phyloP scores from a whole-genome alignment of 768 basidiomycete species.

The Xerocomellus amylosporus region DNA sequence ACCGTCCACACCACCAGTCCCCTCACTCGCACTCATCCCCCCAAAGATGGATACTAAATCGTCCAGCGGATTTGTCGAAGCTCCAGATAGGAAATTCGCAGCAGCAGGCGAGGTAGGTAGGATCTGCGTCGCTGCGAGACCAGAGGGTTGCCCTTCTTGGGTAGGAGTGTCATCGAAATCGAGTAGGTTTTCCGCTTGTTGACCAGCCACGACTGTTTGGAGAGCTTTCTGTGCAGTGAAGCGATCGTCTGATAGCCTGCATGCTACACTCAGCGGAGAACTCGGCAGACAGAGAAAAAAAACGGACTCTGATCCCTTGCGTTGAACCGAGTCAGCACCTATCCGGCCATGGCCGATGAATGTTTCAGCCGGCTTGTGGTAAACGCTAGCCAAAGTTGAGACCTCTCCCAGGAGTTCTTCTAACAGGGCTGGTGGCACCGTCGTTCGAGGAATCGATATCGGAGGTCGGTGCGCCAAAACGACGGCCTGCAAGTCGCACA shows the following conservation, averaged over 20 bases:
- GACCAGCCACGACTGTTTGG: conserved; percentile 85
- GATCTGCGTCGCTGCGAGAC: conserved; percentile 74
- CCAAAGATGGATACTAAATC: conserved; percentile 94
- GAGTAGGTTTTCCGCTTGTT: conserved; percentile 91
- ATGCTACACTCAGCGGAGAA: not conserved
- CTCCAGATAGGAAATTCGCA: conserved; percentile 70
- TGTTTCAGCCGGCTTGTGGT: conserved; percentile 95
- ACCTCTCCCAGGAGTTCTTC: conserved; percentile 93
- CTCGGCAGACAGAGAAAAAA: conserved; percentile 1
- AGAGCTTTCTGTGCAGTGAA: conserved; percentile 76
- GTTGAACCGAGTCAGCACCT: conserved; percentile 74
- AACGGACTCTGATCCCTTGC: conserved; percentile 59
- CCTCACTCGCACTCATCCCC: conserved; percentile 36
- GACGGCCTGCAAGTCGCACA: conserved; percentile 52
- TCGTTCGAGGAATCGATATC: conserved; percentile 89
- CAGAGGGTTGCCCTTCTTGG: conserved; percentile 59
- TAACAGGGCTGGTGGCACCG: conserved; percentile 79
- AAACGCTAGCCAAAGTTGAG: conserved; percentile 87
- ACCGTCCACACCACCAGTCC: conserved; percentile 6
- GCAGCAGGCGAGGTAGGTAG: conserved; percentile 70
- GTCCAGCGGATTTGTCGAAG: conserved; percentile 86
- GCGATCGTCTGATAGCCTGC: conserved; percentile 64
- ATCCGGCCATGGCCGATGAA: conserved; percentile 92
- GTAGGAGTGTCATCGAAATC: conserved; percentile 82
- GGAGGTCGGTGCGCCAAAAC: conserved; percentile 91